phyloP scores from a whole-genome alignment of 306 rosid genomes.

The Castanopsis chinensis region DNA sequence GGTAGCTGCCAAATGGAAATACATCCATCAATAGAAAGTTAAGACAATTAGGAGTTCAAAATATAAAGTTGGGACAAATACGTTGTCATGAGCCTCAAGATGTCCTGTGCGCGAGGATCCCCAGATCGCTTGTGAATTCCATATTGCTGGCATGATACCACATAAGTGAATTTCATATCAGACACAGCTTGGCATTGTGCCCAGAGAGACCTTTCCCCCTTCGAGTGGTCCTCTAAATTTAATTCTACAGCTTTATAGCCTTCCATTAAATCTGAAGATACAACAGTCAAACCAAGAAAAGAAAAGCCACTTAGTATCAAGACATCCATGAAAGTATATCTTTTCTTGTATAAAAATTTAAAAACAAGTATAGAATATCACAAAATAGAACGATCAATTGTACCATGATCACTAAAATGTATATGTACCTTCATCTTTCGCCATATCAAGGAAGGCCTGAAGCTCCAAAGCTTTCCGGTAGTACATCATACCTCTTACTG shows the following conservation, averaged over 20 bases:
- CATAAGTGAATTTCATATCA: conserved; percentile 95
- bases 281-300: conserved; percentile 12
- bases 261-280: conserved; percentile 78
- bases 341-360: background rate
- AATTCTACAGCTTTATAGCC: conserved; percentile 89
- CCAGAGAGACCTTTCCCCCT: conserved; percentile 84
- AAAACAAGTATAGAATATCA: background rate
- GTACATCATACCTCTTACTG: conserved; percentile 99
- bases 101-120: conserved; percentile 83
- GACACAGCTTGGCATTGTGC: conserved; percentile 93
- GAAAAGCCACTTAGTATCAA: background rate
- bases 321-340: background rate
- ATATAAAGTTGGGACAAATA: conserved; percentile 28
- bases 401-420: conserved; percentile 5
- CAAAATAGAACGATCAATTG: background rate
- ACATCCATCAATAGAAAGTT: conserved; percentile 7
- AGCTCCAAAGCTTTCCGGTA: conserved; percentile 96
- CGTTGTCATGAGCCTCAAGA: conserved; percentile 87
- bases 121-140: conserved; percentile 94
- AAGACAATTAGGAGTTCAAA: background rate
- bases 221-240: conserved; percentile 75
- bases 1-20: conserved; percentile 57
- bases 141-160: conserved; percentile 92
- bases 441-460: conserved; percentile 97
- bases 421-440: conserved; percentile 72